Conservation (phyloP, 352 stramenopile genomes). For the Globisporangium rhizosaccharum region DNA sequence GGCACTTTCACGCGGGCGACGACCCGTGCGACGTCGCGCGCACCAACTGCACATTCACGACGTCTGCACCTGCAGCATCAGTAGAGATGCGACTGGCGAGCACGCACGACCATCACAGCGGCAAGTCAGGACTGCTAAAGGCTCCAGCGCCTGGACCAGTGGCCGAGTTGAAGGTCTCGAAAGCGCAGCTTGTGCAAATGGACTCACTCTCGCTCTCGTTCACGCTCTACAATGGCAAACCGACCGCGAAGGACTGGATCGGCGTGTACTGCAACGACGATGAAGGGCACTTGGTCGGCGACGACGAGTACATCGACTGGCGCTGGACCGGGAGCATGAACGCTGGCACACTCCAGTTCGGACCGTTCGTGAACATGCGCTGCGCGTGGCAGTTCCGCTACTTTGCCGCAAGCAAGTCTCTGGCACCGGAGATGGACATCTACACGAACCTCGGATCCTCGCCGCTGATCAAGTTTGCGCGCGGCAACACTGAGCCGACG, state of each 20-base stretch:
- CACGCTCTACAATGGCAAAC: constrained; percentile 10
- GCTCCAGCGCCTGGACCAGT: neutral
- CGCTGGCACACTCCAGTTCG: constrained; percentile 12
- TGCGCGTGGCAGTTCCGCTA: constrained; percentile 23
- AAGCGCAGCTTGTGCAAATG: constrained; percentile 11
- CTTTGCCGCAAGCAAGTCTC: constrained; percentile 16
- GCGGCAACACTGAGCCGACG: constrained; percentile 22
- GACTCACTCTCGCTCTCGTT: constrained; percentile 11
- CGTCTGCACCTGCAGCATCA: neutral
- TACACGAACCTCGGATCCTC: constrained; percentile 16
- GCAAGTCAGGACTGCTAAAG: neutral
- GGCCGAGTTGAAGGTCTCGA: constrained; percentile 7
- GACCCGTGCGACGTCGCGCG: constrained; percentile 9
- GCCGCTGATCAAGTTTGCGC: constrained; percentile 15
- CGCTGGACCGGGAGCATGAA: constrained; percentile 2
- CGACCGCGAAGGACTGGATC: constrained; percentile 8
- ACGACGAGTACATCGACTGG: constrained; percentile 16
- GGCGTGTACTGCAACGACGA: constrained; percentile 16
- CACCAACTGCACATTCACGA: constrained; percentile 8
- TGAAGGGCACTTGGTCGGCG: constrained; percentile 2
- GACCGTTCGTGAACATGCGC: constrained; percentile 24
- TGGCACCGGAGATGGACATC: constrained; percentile 11
- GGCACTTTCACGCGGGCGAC: constrained; percentile 5
- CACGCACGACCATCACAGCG: neutral
- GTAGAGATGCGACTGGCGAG: neutral